Evolutionary conservation across 148 eudicot species (phyloP), one percentile per base, ranked within the genome.

Genomic region (Arbutus unedo): DNA sequence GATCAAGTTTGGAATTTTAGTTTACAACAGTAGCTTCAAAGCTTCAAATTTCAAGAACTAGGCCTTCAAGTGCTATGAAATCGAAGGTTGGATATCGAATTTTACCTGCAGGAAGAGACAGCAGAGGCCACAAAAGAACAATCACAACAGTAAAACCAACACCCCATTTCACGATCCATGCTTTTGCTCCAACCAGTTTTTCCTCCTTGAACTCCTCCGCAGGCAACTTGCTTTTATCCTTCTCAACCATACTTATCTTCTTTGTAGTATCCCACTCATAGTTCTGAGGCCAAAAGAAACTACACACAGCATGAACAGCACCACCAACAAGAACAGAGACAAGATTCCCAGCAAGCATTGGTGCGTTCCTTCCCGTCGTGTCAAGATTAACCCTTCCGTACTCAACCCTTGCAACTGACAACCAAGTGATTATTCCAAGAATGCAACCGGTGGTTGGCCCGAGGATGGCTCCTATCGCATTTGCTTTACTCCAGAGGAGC

Each of bases 161-260:
- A 15, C 99, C 99, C 99, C 99, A 94, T 91, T 90, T 96, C 44
- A 96, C 84, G 53, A 96, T 94, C 99, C 99, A 96, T 10, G 84
- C 9, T 86, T 92, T 94, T 5, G 99, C 98, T 81, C 79, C 88
- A 66, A 79, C 85, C 82, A 96, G 83, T 78, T 87, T 96, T 81
- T 91, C 92, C 84, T 94, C 99, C 68, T 84, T 89, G 81, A 91
- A 92, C 77, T 96, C 99, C 53, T 92, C 94, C 43, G 72, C 85
- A 2, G 97, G 92, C 67, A 96, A 51, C 6, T 92, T 95, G 31
- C 73, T 86, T 84, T 80, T 87, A 64, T 94, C 99, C 82, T 89
- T 92, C 87, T 96, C 99, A n/a, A 96, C 98, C 88, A 93, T 85
- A 1, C 93, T 86, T 74, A 96, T 96, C 88, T 92, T 87, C 87